Conservation (phyloP, 768 basidiomycete species). For the Lactarius tabidus region DNA sequence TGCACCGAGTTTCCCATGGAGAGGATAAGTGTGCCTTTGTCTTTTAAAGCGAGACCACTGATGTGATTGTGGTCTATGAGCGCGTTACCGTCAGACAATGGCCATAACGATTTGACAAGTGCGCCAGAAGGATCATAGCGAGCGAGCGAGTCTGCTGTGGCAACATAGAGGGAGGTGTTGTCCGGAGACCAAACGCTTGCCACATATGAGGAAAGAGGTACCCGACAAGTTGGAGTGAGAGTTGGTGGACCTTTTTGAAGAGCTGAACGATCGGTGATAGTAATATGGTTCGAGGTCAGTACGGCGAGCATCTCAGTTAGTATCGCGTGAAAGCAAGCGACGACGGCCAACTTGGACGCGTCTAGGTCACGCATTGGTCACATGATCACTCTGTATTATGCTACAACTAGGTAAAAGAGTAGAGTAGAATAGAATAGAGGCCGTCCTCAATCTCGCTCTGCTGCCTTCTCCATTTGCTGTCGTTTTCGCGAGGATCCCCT, state of each 20-base stretch:
- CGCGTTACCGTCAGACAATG: slow-evolving; percentile 30
- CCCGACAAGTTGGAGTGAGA: slow-evolving; percentile 31
- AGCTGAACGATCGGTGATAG: slow-evolving; percentile 42
- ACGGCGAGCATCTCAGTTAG: slow-evolving; percentile 48
- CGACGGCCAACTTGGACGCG: slow-evolving; percentile 2
- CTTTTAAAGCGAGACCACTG: slow-evolving; percentile 34
- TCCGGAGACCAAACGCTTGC: slow-evolving; percentile 56
- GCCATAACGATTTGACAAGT: slow-evolving; percentile 43
- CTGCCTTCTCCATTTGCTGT: slow-evolving; percentile 62
- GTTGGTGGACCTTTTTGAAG: slow-evolving; percentile 45
- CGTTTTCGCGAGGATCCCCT: slow-evolving; percentile 63
- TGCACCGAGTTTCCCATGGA: slow-evolving; percentile 44
- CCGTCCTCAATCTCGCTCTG: slow-evolving; percentile 36
- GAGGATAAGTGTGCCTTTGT: slow-evolving; percentile 45
- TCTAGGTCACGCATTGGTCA: background rate
- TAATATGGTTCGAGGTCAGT: slow-evolving; percentile 45
- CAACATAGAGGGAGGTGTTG: slow-evolving; percentile 51
- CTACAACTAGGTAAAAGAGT: background rate
- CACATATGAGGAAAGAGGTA: slow-evolving; percentile 34
- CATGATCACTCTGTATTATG: background rate
- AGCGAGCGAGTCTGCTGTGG: slow-evolving; percentile 45
- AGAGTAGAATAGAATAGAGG: background rate
- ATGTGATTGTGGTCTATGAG: slow-evolving; percentile 34
- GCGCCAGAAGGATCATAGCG: slow-evolving; percentile 49
- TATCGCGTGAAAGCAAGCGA: background rate